Evolutionary conservation across 805 yeast genomes (phyloP).

Genomic region (Lipomyces orientalis): DNA sequence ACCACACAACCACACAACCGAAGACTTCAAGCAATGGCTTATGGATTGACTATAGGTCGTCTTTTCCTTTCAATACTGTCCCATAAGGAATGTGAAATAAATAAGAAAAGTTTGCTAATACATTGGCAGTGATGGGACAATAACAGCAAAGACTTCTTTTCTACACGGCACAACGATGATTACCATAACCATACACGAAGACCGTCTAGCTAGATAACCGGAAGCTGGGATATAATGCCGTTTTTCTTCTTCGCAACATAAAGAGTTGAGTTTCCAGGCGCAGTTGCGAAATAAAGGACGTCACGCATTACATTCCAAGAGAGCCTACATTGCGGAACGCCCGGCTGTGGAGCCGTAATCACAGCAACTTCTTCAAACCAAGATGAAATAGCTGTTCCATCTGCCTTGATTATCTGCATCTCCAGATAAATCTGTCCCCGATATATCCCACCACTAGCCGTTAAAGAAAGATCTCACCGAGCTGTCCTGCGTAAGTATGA

Average conservation of each 20-base stretch:
- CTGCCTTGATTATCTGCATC: too few species aligned
- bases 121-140: conserved; percentile 4
- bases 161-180: conserved; percentile 3
- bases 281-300: conserved; percentile 1
- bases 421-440: too few species aligned
- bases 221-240: conserved; percentile 1
- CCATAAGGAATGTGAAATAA: neutral
- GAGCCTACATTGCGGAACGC: conserved; percentile 2
- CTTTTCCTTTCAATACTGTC: neutral
- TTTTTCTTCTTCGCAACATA: conserved; percentile 6
- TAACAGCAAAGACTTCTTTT: neutral
- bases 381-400: conserved; percentile 1
- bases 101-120: conserved; percentile 3
- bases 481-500: neutral
- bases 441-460: too few species aligned
- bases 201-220: conserved; percentile 3
- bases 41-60: neutral
- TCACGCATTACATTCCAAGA: conserved; percentile 1
- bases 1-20: too few species aligned
- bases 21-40: too few species aligned
- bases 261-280: conserved; percentile 4
- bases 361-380: conserved; percentile 8
- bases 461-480: neutral
- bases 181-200: conserved; percentile 1
- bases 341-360: conserved; percentile 1